phyloP scores from a whole-genome alignment of 495 filamentous ascomycete species.

The Penicillium robsamsonii region DNA sequence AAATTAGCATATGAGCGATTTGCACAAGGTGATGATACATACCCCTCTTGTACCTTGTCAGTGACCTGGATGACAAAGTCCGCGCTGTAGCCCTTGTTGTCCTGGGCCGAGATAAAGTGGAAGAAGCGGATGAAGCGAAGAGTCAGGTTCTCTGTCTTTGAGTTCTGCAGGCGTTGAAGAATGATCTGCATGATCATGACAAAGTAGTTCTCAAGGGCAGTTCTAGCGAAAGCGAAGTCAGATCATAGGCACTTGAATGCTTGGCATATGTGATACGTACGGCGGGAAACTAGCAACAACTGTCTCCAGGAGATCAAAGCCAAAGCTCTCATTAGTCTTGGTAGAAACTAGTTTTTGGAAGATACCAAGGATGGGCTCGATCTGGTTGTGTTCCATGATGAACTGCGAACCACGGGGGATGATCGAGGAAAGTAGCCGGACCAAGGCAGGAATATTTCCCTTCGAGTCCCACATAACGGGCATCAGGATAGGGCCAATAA shows the following conservation, averaged over 20 bases:
- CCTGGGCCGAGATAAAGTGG: constrained; percentile 78
- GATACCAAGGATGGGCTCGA: constrained; percentile 80
- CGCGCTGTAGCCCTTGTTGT: constrained; percentile 74
- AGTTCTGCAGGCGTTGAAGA: constrained; percentile 73
- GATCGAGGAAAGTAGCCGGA: constrained; percentile 78
- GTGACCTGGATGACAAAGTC: constrained; percentile 83
- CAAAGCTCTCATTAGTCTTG: constrained; percentile 74
- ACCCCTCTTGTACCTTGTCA: constrained; percentile 75
- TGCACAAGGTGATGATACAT: constrained; percentile 22
- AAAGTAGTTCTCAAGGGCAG: constrained; percentile 72
- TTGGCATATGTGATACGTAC: constrained; percentile 33
- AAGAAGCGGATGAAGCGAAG: constrained; percentile 86
- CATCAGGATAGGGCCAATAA: constrained; percentile 71
- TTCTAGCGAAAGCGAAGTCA: constrained; percentile 39
- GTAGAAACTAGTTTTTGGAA: constrained; percentile 81
- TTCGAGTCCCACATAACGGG: constrained; percentile 82
- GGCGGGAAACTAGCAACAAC: constrained; percentile 67
- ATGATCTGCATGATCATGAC: constrained; percentile 75
- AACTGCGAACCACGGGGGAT: constrained; percentile 70
- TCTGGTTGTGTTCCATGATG: constrained; percentile 71
- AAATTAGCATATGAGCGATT: constrained; percentile 24
- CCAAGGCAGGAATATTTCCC: constrained; percentile 89
- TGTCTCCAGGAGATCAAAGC: constrained; percentile 85
- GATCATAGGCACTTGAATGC: neutral
- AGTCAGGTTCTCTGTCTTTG: constrained; percentile 76